phyloP scores from a whole-genome alignment of 257 asterid genomes.

The Linaria vulgaris region DNA sequence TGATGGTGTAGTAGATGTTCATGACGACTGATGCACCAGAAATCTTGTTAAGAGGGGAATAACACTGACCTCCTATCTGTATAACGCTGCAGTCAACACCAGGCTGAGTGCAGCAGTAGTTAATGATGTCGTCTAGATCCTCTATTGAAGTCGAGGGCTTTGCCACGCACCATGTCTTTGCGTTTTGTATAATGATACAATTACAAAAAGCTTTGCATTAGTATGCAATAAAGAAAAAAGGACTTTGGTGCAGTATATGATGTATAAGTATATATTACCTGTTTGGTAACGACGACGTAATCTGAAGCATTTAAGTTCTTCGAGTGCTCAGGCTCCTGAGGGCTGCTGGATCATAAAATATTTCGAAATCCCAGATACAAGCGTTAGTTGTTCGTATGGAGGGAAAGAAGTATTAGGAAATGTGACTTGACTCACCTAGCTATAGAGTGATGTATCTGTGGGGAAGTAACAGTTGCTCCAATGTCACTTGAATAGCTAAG shows the following conservation, averaged over 20 bases:
- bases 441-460: background rate
- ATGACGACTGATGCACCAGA: constrained; percentile 42
- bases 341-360: background rate
- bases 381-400: background rate
- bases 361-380: background rate
- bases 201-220: background rate
- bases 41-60: constrained; percentile 30
- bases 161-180: constrained; percentile 40
- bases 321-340: background rate
- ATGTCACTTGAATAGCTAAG: background rate
- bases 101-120: constrained; percentile 29
- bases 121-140: constrained; percentile 28
- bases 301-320: background rate
- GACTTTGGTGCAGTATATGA: background rate
- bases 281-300: constrained; percentile 2
- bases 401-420: background rate
- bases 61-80: constrained; percentile 31
- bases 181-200: no score
- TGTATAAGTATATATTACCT: constrained; percentile 3
- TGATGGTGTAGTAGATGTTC: constrained; percentile 31
- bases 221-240: background rate
- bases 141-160: constrained; percentile 35
- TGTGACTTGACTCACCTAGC: background rate
- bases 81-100: constrained; percentile 30
- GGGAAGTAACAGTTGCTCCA: background rate